phyloP scores from a whole-genome alignment of 129 eudicot genomes.

The Chrysanthemum lavandulifolium region DNA sequence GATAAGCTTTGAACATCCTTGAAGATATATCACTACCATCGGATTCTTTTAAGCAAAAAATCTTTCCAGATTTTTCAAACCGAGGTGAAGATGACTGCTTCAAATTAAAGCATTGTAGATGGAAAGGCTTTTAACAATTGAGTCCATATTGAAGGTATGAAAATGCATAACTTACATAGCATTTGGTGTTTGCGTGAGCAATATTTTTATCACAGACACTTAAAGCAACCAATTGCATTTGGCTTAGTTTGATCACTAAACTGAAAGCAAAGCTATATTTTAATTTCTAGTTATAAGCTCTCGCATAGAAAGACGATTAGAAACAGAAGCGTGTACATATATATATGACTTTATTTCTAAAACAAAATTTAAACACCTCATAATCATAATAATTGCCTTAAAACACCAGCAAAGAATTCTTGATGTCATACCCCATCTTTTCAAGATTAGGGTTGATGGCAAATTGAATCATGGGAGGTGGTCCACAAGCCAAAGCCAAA shows the following conservation, averaged over 20 bases:
- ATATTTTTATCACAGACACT: too few relatives aligned
- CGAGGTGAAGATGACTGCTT: too few relatives aligned
- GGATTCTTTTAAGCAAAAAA: too few relatives aligned
- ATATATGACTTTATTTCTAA: slow-evolving; percentile 18
- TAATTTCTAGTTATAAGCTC: not conserved
- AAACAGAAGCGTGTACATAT: slow-evolving; percentile 27
- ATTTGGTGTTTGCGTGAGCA: too few relatives aligned
- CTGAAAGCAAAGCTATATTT: not conserved
- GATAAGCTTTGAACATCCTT: too few relatives aligned
- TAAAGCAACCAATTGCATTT: too few relatives aligned
- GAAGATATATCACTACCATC: too few relatives aligned
- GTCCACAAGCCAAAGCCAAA: slow-evolving; percentile 92
- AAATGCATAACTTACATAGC: too few relatives aligned
- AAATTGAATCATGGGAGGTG: slow-evolving; percentile 94
- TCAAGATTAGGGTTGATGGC: slow-evolving; percentile 87
- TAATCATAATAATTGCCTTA: slow-evolving; percentile 15
- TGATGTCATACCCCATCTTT: slow-evolving; percentile 85
- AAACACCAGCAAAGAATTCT: slow-evolving; percentile 76
- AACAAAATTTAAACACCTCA: slow-evolving; percentile 10
- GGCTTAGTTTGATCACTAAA: not conserved
- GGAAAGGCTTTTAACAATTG: too few relatives aligned
- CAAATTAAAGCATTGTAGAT: too few relatives aligned
- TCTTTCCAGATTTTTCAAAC: too few relatives aligned
- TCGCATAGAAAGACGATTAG: slow-evolving; percentile 7
- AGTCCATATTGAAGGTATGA: too few relatives aligned